phyloP scores from a whole-genome alignment of 164 flowering plant genomes.

The Cinnamomum micranthum region DNA sequence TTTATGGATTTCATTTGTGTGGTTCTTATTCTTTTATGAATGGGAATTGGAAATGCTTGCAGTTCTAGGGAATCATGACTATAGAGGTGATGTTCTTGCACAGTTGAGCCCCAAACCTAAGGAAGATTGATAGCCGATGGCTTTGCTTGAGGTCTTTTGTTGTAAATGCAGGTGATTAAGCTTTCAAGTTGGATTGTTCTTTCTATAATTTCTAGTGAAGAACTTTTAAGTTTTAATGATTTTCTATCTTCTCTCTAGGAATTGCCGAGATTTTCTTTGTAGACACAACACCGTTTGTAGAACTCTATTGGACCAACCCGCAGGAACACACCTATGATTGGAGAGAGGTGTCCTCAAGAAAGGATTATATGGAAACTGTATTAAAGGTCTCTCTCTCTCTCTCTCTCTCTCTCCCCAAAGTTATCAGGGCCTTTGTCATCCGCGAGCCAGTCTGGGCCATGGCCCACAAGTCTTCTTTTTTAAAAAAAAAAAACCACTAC shows the following conservation, averaged over 20 bases:
- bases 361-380: conserved; percentile 9
- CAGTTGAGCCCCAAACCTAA: conserved; percentile 68
- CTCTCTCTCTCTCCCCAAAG: background rate
- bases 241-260: background rate
- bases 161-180: conserved; percentile 48
- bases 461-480: no score
- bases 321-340: conserved; percentile 23
- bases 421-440: no score
- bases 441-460: no score
- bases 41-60: background rate
- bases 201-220: background rate
- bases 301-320: conserved; percentile 13
- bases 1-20: background rate
- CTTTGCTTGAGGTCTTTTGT: conserved; percentile 71
- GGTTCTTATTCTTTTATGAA: background rate
- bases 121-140: conserved; percentile 61
- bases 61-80: conserved; percentile 97
- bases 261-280: conserved; percentile 23
- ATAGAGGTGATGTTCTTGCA: conserved; percentile 77
- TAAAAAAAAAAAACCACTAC: no score
- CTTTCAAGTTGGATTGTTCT: background rate
- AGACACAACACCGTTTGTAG: conserved; percentile 27
- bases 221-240: background rate
- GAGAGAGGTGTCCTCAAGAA: conserved; percentile 21
- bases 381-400: conserved; percentile 20